Evolutionary conservation across 345 rosid genomes (phyloP).

Genomic region (Pugionium cornutum): DNA sequence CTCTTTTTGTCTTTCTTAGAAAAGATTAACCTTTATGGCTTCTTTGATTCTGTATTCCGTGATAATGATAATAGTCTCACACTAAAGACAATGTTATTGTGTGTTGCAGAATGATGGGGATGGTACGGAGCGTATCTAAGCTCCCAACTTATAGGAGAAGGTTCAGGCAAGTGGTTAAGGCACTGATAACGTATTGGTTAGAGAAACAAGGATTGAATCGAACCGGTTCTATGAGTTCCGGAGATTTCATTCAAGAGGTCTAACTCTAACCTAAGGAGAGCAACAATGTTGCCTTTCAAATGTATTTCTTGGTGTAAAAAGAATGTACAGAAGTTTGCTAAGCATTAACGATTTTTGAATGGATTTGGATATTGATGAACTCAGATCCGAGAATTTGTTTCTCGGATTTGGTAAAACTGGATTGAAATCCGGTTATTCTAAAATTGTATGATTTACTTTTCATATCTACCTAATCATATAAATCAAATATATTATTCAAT

Average conservation of each 20-base stretch:
- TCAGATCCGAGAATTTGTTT: too few species aligned
- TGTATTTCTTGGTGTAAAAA: background rate
- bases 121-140: constrained; percentile 61
- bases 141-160: constrained; percentile 71
- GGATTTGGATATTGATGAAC: too few species aligned
- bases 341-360: too few species aligned
- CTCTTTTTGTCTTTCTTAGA: background rate
- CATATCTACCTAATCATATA: too few species aligned
- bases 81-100: background rate
- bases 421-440: too few species aligned
- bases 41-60: background rate
- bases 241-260: constrained; percentile 40
- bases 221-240: constrained; percentile 48
- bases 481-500: too few species aligned
- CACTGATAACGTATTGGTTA: constrained; percentile 44
- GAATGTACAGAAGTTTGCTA: too few species aligned
- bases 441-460: too few species aligned
- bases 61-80: background rate
- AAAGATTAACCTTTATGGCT: background rate
- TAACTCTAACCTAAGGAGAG: constrained; percentile 25
- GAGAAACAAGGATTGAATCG: constrained; percentile 45
- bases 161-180: constrained; percentile 68
- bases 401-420: too few species aligned
- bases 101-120: constrained; percentile 66
- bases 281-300: background rate